These are phyloP conservation scores for Aspergillus hancockii DNA, from an alignment of 495 filamentous ascomycete genomes.

Conservation along the genomic window DNA sequence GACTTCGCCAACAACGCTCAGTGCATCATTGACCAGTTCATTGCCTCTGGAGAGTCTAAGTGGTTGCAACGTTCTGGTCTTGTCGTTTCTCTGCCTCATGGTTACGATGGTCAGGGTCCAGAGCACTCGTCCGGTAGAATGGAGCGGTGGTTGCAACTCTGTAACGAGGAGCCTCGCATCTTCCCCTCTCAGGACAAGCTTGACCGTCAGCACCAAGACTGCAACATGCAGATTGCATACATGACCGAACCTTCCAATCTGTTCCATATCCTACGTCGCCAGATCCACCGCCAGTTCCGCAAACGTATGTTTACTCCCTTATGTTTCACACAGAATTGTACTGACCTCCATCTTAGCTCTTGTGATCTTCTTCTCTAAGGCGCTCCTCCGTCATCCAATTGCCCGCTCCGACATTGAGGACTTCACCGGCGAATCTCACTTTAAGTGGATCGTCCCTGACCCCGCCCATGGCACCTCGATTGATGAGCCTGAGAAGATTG, in stretches of 20 bases:
- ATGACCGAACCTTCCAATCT: slow-evolving; percentile 90
- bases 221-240: slow-evolving; percentile 98
- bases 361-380: slow-evolving; percentile 96
- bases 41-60: slow-evolving; percentile 95
- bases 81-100: slow-evolving; percentile 91
- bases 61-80: slow-evolving; percentile 97
- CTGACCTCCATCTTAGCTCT: slow-evolving; percentile 64
- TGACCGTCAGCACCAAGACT: slow-evolving; percentile 97
- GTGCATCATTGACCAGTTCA: slow-evolving; percentile 98
- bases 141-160: slow-evolving; percentile 96
- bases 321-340: neutral
- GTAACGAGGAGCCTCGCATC: slow-evolving; percentile 94
- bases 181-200: slow-evolving; percentile 87
- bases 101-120: slow-evolving; percentile 97
- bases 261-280: slow-evolving; percentile 94
- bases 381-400: slow-evolving; percentile 86
- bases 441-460: slow-evolving; percentile 94
- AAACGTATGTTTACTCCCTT: slow-evolving; percentile 70
- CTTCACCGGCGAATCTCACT: slow-evolving; percentile 87
- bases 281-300: slow-evolving; percentile 98
- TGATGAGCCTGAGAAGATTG: slow-evolving; percentile 80
- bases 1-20: slow-evolving; percentile 99
- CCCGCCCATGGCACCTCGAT: slow-evolving; percentile 74
- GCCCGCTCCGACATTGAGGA: slow-evolving; percentile 86
- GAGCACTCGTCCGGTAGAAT: slow-evolving; percentile 98